phyloP scores from a whole-genome alignment of 305 asterid genomes.

The Caryopteris hybrid region DNA sequence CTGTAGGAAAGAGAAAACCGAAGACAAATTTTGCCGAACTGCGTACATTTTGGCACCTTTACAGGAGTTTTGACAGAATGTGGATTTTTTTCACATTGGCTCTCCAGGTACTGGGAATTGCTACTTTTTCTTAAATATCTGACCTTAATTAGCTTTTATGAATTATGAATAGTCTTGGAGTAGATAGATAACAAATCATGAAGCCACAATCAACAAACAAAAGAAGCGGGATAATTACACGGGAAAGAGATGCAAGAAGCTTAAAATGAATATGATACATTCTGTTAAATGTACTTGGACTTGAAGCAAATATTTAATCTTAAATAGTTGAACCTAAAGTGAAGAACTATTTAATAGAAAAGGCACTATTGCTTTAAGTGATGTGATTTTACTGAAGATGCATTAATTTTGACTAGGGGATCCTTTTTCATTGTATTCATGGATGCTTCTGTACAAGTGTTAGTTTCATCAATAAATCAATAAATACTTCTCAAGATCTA shows the following conservation, averaged over 20 bases:
- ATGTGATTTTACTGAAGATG: not conserved
- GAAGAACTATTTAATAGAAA: not conserved
- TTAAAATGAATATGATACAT: not conserved
- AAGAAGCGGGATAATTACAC: no score
- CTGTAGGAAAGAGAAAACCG: conserved; percentile 75
- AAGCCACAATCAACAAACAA: conserved; percentile 5
- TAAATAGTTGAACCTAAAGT: not conserved
- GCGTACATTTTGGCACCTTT: conserved; percentile 97
- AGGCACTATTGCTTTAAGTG: not conserved
- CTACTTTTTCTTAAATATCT: conserved; percentile 6
- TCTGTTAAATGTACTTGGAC: not conserved
- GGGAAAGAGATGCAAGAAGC: not conserved
- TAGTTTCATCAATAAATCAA: not conserved
- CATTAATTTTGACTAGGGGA: not conserved
- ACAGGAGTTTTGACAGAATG: conserved; percentile 91
- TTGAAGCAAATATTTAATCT: not conserved
- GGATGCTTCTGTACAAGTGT: not conserved
- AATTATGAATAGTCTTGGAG: not conserved
- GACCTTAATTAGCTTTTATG: not conserved
- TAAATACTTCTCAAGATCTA: no score
- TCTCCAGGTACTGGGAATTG: conserved; percentile 63
- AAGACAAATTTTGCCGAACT: conserved; percentile 96
- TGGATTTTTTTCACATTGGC: conserved; percentile 92
- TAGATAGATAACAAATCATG: conserved; percentile 1
- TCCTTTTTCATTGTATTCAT: not conserved